Evolutionary conservation across 1,284 basidiomycete genomes (phyloP).

Genomic region (Cutaneotrichosporon sp.): DNA sequence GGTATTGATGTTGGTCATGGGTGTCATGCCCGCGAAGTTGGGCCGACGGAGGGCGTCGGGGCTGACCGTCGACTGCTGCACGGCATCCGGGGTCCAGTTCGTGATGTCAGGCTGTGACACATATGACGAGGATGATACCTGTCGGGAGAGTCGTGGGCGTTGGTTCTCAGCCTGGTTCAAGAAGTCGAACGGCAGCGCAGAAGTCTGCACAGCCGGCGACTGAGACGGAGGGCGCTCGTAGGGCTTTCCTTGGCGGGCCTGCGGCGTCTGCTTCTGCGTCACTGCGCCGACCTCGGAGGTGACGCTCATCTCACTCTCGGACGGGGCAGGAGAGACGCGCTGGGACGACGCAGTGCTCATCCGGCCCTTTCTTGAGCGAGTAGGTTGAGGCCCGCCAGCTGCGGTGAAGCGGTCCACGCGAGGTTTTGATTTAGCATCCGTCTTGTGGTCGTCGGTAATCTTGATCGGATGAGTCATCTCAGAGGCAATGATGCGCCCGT

Average conservation of each 20-base stretch:
- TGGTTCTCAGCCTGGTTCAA: conserved; percentile 17
- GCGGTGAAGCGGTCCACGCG: conserved; percentile 25
- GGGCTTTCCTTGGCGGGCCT: conserved; percentile 41
- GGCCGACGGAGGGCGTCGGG: conserved; percentile 41
- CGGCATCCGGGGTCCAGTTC: conserved; percentile 23
- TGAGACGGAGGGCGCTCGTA: conserved; percentile 46
- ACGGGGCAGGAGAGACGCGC: conserved; percentile 42
- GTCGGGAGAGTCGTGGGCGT: conserved; percentile 31
- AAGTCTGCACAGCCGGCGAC: conserved; percentile 32
- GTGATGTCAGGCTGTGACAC: conserved; percentile 22
- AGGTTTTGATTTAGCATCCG: conserved; percentile 56
- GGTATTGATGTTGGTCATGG: conserved; percentile 24
- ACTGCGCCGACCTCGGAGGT: conserved; percentile 47
- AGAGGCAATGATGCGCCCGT: conserved; percentile 76
- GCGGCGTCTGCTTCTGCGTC: conserved; percentile 44
- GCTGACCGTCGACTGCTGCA: conserved; percentile 37
- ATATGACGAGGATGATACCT: conserved; percentile 35
- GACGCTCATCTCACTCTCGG: conserved; percentile 45
- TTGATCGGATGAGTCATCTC: conserved; percentile 89
- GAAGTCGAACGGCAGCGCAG: conserved; percentile 33
- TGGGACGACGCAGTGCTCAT: conserved; percentile 43
- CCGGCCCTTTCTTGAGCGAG: conserved; percentile 40
- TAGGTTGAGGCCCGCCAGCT: conserved; percentile 23
- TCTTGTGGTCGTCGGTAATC: conserved; percentile 99
- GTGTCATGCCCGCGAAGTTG: conserved; percentile 31